Conservation (phyloP, 371 early-diverging fungal genomes). For the Mucor racemosus region DNA sequence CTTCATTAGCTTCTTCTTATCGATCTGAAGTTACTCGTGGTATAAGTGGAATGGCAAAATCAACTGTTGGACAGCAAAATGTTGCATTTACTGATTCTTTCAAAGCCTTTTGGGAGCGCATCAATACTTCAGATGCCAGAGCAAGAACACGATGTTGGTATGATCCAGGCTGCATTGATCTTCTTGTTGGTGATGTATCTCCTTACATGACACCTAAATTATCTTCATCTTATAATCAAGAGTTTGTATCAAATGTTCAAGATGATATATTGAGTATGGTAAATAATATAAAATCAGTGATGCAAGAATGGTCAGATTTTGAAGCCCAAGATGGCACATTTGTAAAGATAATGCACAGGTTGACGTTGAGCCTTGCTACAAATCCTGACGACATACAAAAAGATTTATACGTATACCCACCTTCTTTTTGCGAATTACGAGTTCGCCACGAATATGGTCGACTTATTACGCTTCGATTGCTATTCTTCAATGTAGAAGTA, state of each 20-base stretch:
- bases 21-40: background rate
- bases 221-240: slow-evolving; percentile 45
- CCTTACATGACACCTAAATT: slow-evolving; percentile 54
- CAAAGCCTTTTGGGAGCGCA: slow-evolving; percentile 39
- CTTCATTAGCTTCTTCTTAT: background rate
- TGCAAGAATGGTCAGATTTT: slow-evolving; percentile 41
- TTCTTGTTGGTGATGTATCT: slow-evolving; percentile 50
- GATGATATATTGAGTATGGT: slow-evolving; percentile 32
- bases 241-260: slow-evolving; percentile 45
- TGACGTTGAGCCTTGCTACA: slow-evolving; percentile 7
- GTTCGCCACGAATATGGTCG: slow-evolving; percentile 51
- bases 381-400: slow-evolving; percentile 22
- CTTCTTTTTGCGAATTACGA: slow-evolving; percentile 50
- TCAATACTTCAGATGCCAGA: slow-evolving; percentile 37
- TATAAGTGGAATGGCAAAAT: background rate
- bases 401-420: slow-evolving; percentile 33
- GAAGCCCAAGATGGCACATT: slow-evolving; percentile 49
- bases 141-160: slow-evolving; percentile 51
- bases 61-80: slow-evolving; percentile 11
- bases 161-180: slow-evolving; percentile 48
- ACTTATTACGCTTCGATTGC: slow-evolving; percentile 35
- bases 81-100: slow-evolving; percentile 35
- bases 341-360: slow-evolving; percentile 43
- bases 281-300: slow-evolving; percentile 21
- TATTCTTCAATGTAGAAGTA: slow-evolving; percentile 61